A percentile compares a stretch with the other conserved stretches of the same genome.
Conservation (phyloP, 768 basidiomycete genomes). For the Phlegmacium glaucopus region DNA sequence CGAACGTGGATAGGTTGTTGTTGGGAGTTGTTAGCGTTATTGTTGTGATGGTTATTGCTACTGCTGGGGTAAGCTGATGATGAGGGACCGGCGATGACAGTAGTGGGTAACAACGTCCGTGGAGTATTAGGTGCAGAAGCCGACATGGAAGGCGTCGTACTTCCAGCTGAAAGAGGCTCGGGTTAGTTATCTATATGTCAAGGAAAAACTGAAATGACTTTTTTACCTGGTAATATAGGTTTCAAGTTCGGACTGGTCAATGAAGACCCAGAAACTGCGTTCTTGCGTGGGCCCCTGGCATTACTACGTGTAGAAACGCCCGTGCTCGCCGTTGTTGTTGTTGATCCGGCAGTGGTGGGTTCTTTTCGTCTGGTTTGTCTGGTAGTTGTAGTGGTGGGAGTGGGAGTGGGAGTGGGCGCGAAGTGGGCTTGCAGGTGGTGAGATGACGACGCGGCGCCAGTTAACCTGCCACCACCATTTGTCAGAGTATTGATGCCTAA, state of each 20-base stretch:
- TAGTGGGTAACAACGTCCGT: constrained; percentile 7
- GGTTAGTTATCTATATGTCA: too few species aligned
- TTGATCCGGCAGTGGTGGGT: constrained; percentile 10
- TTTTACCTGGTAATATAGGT: constrained; percentile 65
- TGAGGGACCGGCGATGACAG: background rate
- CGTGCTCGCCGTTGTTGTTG: constrained; percentile 8
- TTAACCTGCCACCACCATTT: constrained; percentile 7
- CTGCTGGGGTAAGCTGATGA: background rate
- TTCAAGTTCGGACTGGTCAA: constrained; percentile 53
- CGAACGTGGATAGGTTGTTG: constrained; percentile 36
- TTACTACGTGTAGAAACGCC: constrained; percentile 13
- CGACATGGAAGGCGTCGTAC: constrained; percentile 10
- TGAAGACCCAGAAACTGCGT: constrained; percentile 19
- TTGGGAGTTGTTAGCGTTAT: constrained; percentile 15
- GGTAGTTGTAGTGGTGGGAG: background rate
- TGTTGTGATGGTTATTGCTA: constrained; percentile 1
- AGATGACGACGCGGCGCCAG: background rate
- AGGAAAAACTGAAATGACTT: too few species aligned
- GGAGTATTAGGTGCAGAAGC: constrained; percentile 10
- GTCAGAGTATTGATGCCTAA: constrained; percentile 40
- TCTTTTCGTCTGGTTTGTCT: constrained; percentile 10
- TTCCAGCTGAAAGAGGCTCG: constrained; percentile 9
- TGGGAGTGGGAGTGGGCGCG: background rate
- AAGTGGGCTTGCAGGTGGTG: too few species aligned
- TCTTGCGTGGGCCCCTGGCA: background rate